Evolutionary conservation across 139 green algal species (phyloP), one percentile per base, ranked within the genome.

Genomic region (Microglena sp.): DNA sequence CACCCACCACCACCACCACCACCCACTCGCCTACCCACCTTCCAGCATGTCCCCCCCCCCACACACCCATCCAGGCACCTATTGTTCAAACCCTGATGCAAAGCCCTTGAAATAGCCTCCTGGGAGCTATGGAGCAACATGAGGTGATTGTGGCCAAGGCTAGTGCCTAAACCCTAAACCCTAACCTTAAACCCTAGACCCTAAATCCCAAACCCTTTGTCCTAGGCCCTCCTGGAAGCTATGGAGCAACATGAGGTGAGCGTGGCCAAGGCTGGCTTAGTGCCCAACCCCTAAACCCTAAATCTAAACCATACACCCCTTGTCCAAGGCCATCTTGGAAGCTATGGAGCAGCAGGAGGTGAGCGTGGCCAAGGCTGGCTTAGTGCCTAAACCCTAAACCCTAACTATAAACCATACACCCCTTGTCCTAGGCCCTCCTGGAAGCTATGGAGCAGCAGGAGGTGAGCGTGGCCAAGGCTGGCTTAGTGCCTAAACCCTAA

Each of bases 311-410:
- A 15, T n/a, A 11, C 40, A 11, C 53, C 21, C 24, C 53, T 33
- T 60, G 27, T 7, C 34, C 29, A 67, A 90, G 83, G 76, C 85
- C 0, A 73, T 98, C 36, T 76, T 97, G 28, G 91, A 95, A 6
- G 89, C 86, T 1, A 95, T 98, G 84, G 91, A 98, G 76, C 89
- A 97, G 77, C 89, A 92, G n/a, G n/a, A n/a, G n/a, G n/a, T n/a
- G n/a, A n/a, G 5, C 7, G 45, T 57, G 45, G 45, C 45, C 45
- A 36, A 46, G 33, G 27, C 58, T 21, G 60, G 36, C 60, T 34
- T 53, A 33, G 31, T 33, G 26, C 45, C n/a, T n/a, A n/a, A n/a
- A n/a, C n/a, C n/a, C n/a, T n/a, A n/a, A n/a, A n/a, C n/a, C n/a
- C n/a, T n/a, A n/a, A n/a, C n/a, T n/a, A n/a, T n/a, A n/a, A n/a